A percentile compares a stretch with the other conserved stretches of the same genome.
Evolutionary conservation across 2,329 filamentous ascomycete species (phyloP).

Genomic region (Cladophialophora carrionii): DNA sequence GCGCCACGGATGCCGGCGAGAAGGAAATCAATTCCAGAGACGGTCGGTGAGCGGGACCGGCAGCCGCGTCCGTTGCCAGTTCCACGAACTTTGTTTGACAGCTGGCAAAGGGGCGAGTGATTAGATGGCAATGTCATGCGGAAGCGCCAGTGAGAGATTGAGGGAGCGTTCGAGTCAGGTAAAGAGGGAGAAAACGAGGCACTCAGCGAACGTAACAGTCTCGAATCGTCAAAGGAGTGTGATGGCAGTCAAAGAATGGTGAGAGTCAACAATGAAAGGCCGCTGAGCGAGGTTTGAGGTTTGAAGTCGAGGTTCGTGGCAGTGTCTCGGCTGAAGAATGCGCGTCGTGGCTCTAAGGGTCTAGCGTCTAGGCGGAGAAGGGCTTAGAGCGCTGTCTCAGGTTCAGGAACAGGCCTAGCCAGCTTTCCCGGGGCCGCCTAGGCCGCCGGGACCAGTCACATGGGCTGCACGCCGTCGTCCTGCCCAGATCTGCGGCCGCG

Average conservation of each 20-base stretch:
- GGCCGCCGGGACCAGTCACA: background rate
- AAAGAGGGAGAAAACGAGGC: background rate
- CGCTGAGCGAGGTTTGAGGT: background rate
- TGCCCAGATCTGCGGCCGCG: background rate
- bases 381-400: constrained; percentile 28
- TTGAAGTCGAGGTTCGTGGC: constrained; percentile 2
- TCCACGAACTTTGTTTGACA: constrained; percentile 4
- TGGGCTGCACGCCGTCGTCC: background rate
- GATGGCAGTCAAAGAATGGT: constrained; percentile 4
- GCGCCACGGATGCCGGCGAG: background rate
- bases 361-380: constrained; percentile 10
- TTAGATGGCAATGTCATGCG: background rate
- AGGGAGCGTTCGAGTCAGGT: background rate
- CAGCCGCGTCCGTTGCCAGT: background rate
- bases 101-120: constrained; percentile 1
- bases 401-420: constrained; percentile 27
- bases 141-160: background rate
- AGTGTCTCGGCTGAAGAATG: background rate
- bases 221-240: constrained; percentile 12
- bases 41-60: background rate
- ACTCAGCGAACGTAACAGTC: constrained; percentile 1
- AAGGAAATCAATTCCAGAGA: background rate
- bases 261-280: constrained; percentile 1
- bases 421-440: background rate
- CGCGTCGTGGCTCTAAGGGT: too few species aligned